These are phyloP conservation scores for Fusarium sarcochroum DNA, from an alignment of 2,329 filamentous ascomycete species.

Conservation along the genomic window DNA sequence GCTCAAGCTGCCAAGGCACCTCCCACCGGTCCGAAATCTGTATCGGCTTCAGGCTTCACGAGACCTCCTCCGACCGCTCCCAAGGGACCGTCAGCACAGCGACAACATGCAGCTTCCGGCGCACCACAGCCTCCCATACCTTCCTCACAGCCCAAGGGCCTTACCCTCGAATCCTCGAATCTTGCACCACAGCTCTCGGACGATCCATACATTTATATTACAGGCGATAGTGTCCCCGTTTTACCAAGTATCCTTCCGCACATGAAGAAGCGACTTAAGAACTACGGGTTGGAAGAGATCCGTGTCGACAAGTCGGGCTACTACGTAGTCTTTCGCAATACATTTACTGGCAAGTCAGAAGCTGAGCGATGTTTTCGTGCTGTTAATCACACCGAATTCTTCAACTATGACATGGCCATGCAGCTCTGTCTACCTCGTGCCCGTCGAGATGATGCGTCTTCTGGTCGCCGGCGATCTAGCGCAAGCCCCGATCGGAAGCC, in stretches of 20 bases:
- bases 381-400: constrained; percentile 86
- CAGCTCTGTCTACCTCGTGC: constrained; percentile 69
- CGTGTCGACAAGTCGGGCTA: constrained; percentile 89
- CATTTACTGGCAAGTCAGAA: constrained; percentile 81
- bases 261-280: constrained; percentile 89
- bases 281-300: constrained; percentile 85
- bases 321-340: constrained; percentile 91
- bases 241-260: constrained; percentile 88
- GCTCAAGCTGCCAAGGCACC: constrained; percentile 53
- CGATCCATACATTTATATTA: constrained; percentile 91
- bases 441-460: constrained; percentile 45
- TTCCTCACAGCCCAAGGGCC: constrained; percentile 41
- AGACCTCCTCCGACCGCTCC: constrained; percentile 85
- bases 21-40: constrained; percentile 57
- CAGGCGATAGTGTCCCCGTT: constrained; percentile 88
- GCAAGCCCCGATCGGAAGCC: constrained; percentile 53
- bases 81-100: constrained; percentile 80
- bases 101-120: constrained; percentile 52
- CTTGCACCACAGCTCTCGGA: constrained; percentile 79
- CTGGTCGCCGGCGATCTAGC: constrained; percentile 52
- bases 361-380: constrained; percentile 83
- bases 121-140: constrained; percentile 53
- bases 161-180: constrained; percentile 74
- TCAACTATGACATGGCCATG: constrained; percentile 94
- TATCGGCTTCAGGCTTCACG: constrained; percentile 48